Percentiles rank a stretch among this genome's conserved stretches.
phyloP scores from a whole-genome alignment of 148 eudicot species.

The Cornus suecica region DNA sequence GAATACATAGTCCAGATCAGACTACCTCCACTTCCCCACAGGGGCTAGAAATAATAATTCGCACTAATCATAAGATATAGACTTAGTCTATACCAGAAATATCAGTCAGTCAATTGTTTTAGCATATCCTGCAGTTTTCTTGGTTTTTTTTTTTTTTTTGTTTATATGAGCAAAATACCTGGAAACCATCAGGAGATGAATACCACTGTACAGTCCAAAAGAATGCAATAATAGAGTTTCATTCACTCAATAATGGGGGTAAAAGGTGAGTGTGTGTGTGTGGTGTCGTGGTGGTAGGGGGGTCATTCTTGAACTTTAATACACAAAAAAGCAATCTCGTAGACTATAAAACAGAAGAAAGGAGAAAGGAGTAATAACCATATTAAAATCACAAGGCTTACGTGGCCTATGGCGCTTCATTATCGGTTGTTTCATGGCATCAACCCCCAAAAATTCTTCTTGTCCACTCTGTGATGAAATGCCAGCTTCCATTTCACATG shows the following conservation, averaged over 20 bases:
- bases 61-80: not conserved
- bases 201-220: not conserved
- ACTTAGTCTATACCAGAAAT: not conserved
- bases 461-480: constrained; percentile 25
- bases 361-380: not conserved
- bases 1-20: not conserved
- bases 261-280: no score
- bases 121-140: not conserved
- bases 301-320: not conserved
- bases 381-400: constrained; percentile 29
- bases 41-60: not conserved
- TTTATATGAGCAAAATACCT: not conserved
- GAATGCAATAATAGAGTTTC: not conserved
- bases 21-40: not conserved
- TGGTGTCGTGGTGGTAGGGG: no score
- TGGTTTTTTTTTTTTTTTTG: not conserved
- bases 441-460: constrained; percentile 19
- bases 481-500: constrained; percentile 39
- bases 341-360: not conserved
- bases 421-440: constrained; percentile 21
- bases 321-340: no score
- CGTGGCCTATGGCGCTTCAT: constrained; percentile 50
- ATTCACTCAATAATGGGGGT: no score
- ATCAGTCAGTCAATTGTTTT: not conserved
- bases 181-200: no score